Evolutionary conservation across 805 yeast genomes (phyloP).

Genomic region (Zygotorulaspora chibaensis): DNA sequence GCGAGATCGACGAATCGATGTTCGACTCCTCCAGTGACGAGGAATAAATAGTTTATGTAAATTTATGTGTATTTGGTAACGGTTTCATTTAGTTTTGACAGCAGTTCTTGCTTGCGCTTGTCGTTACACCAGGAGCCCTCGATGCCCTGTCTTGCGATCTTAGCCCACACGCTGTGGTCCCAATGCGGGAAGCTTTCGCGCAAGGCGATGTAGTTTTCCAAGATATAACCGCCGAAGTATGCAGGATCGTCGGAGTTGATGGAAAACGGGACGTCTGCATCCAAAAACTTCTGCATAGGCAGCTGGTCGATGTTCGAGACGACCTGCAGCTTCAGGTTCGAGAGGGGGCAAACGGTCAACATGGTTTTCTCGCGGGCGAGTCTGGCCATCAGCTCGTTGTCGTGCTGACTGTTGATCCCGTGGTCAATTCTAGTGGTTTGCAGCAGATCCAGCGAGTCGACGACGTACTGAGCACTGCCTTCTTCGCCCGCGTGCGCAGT

Average conservation of each 20-base stretch:
- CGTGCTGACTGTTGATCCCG: conserved; percentile 64
- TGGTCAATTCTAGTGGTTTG: conserved; percentile 74
- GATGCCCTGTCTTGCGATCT: conserved; percentile 61
- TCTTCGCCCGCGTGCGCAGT: conserved; percentile 93
- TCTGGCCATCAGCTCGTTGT: conserved; percentile 48
- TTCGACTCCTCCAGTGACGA: conserved; percentile 34
- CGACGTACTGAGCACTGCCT: conserved; percentile 69
- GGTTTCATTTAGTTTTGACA: conserved; percentile 41
- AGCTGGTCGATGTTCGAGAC: conserved; percentile 62
- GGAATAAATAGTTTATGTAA: conserved; percentile 9
- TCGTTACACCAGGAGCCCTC: conserved; percentile 68
- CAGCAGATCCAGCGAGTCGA: conserved; percentile 52
- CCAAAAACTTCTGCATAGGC: conserved; percentile 60
- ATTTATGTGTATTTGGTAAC: conserved; percentile 34
- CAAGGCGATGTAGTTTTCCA: conserved; percentile 68
- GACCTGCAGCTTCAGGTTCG: conserved; percentile 71
- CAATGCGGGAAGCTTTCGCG: conserved; percentile 61
- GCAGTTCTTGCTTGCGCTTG: conserved; percentile 50
- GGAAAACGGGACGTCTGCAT: conserved; percentile 62
- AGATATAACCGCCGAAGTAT: conserved; percentile 78
- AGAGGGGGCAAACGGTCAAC: conserved; percentile 72
- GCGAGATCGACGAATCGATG: conserved; percentile 24
- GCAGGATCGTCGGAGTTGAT: conserved; percentile 79
- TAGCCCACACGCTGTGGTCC: conserved; percentile 54
- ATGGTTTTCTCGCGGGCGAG: conserved; percentile 53